Evolutionary conservation across 2,329 filamentous ascomycete genomes (phyloP).

Genomic region (Apiospora malaysiana): DNA sequence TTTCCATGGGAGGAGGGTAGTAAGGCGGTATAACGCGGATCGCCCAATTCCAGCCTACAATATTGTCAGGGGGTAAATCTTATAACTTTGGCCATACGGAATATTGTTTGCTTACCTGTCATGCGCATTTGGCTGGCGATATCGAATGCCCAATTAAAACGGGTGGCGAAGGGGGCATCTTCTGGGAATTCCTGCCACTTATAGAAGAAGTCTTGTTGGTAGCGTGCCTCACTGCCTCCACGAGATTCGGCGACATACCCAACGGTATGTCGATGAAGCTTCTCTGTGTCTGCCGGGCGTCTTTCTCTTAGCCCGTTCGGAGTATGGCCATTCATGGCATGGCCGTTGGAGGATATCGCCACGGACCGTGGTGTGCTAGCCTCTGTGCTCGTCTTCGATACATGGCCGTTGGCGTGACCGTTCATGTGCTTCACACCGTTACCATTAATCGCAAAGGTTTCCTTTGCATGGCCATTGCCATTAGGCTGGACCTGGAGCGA

Average conservation of each 20-base stretch:
- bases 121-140: conserved; percentile 61
- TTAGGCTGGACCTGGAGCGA: neutral
- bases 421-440: neutral
- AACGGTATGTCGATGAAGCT: neutral
- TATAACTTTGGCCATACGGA: neutral
- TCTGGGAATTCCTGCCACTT: conserved; percentile 66
- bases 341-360: conserved; percentile 11
- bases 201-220: conserved; percentile 49
- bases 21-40: conserved; percentile 52
- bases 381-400: neutral
- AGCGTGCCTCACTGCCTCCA: neutral
- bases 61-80: neutral
- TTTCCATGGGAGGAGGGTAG: conserved; percentile 45
- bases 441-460: neutral
- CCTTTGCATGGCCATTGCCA: neutral
- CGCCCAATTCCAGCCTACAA: conserved; percentile 62
- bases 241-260: neutral
- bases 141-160: conserved; percentile 62
- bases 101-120: conserved; percentile 50
- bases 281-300: neutral
- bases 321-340: conserved; percentile 20
- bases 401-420: conserved; percentile 19
- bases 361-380: neutral
- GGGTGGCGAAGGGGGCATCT: conserved; percentile 51
- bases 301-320: neutral